Conservation (phyloP, 345 rosid genomes). For the Salix koriyanagi region DNA sequence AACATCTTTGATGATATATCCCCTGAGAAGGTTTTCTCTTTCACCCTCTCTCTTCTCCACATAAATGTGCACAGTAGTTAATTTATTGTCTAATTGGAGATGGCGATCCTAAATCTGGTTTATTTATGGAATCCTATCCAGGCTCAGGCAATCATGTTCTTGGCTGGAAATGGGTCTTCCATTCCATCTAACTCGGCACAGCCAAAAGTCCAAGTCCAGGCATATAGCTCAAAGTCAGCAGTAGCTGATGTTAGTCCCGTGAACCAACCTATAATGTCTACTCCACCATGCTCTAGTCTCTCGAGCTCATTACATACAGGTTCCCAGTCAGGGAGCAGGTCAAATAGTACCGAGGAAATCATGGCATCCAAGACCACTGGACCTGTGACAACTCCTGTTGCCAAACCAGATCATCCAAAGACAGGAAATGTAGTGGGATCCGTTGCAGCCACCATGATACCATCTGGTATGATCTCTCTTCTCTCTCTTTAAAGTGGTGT, state of each 20-base stretch:
- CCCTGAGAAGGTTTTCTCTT: conserved; percentile 61
- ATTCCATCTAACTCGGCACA: conserved; percentile 23
- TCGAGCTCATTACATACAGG: conserved; percentile 56
- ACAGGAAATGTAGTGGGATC: conserved; percentile 27
- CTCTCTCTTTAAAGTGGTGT: neutral
- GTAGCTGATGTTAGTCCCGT: conserved; percentile 23
- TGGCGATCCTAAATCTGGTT: conserved; percentile 4
- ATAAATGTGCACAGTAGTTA: neutral
- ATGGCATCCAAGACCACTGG: conserved; percentile 37
- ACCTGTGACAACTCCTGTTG: conserved; percentile 24
- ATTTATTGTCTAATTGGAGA: neutral
- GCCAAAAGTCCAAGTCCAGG: conserved; percentile 35
- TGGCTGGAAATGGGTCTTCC: conserved; percentile 59
- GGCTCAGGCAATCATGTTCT: conserved; percentile 87
- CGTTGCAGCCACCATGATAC: conserved; percentile 38
- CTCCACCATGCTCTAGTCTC: conserved; percentile 37
- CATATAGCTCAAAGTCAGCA: conserved; percentile 29
- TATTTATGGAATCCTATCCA: conserved; percentile 22
- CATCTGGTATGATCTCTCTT: conserved; percentile 46
- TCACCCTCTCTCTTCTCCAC: neutral
- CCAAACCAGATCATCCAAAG: conserved; percentile 39
- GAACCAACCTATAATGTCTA: conserved; percentile 21
- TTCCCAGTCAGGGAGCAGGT: conserved; percentile 39
- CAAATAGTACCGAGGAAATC: conserved; percentile 43
- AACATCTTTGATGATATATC: conserved; percentile 64